Percentiles rank a stretch among this genome's conserved stretches.
Evolutionary conservation across 495 filamentous ascomycete species (phyloP).

Genomic region (Talaromyces proteolyticus): DNA sequence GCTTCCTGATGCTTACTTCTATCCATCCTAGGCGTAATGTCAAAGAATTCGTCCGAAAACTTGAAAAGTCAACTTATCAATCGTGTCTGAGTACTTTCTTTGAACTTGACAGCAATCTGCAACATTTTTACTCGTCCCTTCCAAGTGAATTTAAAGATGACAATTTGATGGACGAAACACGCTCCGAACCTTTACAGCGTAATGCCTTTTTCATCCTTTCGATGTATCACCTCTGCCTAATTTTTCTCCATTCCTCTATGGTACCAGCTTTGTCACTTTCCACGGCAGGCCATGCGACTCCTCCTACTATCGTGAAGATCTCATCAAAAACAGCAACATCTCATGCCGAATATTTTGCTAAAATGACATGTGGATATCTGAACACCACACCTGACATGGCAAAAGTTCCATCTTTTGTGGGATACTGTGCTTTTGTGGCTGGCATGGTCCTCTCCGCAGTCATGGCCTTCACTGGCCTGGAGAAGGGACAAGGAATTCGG

Average conservation of each 20-base stretch:
- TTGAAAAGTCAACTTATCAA: constrained; percentile 1
- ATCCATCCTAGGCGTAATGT: background rate
- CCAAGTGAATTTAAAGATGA: background rate
- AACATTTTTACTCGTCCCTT: background rate
- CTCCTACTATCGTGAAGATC: background rate
- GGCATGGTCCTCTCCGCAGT: constrained; percentile 2
- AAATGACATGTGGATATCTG: background rate
- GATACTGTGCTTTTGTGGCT: background rate
- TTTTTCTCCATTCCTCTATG: background rate
- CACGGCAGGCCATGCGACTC: background rate
- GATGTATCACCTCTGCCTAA: background rate
- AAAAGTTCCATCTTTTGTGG: constrained; percentile 1
- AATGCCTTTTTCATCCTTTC: constrained; percentile 2
- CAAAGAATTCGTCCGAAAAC: background rate
- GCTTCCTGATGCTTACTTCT: background rate
- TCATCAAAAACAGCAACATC: background rate
- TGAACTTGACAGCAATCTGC: background rate
- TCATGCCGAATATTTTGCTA: constrained; percentile 1
- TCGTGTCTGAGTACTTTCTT: background rate
- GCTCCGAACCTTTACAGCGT: background rate
- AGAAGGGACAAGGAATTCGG: background rate
- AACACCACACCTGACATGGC: background rate
- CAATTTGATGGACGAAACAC: background rate
- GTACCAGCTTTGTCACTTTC: background rate
- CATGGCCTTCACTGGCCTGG: background rate